A percentile compares a stretch with the other conserved stretches of the same genome.
These are phyloP conservation scores for Fusarium citri DNA, from an alignment of 2,329 filamentous ascomycete genomes.

Conservation along the genomic window DNA sequence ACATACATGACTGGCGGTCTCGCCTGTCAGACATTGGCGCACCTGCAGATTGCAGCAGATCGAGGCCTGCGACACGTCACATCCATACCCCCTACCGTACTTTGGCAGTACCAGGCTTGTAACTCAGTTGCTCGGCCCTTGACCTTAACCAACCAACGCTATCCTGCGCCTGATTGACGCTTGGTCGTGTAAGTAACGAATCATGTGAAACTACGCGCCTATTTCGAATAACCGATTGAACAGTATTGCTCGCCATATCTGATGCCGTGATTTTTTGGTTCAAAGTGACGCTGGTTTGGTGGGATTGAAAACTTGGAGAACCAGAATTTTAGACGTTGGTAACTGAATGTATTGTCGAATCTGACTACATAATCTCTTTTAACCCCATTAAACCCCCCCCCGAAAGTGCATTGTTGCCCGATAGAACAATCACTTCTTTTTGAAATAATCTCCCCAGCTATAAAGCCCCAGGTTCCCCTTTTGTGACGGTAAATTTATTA, in stretches of 20 bases:
- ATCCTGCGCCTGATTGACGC: neutral
- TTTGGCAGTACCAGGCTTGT: neutral
- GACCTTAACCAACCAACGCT: neutral
- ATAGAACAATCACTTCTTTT: neutral
- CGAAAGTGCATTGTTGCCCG: neutral
- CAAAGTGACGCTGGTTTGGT: too few relatives aligned
- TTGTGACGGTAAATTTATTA: neutral
- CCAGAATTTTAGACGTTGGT: neutral
- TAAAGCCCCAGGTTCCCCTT: too few relatives aligned
- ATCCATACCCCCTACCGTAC: slow-evolving; percentile 1
- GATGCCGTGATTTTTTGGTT: neutral
- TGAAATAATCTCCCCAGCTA: slow-evolving; percentile 1
- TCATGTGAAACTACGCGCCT: neutral
- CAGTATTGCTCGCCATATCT: neutral
- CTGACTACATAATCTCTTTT: neutral
- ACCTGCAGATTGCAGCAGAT: slow-evolving; percentile 1
- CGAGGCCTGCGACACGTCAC: slow-evolving; percentile 14
- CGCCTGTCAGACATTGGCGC: slow-evolving; percentile 16
- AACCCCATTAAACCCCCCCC: neutral
- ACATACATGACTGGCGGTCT: slow-evolving; percentile 10
- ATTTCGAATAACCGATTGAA: neutral
- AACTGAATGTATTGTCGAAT: neutral
- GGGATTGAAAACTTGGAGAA: neutral
- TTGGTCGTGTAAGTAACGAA: neutral
- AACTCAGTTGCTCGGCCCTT: neutral